Evolutionary conservation across 164 flowering plant species (phyloP).

Genomic region (Cinnamomum micranthum): DNA sequence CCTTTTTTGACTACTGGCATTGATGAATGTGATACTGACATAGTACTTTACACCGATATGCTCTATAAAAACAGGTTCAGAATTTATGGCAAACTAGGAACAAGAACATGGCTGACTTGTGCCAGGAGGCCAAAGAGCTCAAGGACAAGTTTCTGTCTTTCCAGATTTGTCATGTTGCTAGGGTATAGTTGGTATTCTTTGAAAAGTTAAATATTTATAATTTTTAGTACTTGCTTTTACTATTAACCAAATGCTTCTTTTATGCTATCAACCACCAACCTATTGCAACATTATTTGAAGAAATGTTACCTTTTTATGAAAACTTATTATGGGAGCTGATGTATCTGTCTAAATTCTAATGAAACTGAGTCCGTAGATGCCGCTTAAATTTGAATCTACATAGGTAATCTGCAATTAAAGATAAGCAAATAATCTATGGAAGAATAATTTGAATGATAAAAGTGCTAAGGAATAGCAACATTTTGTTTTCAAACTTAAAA

Average conservation of each 20-base stretch:
- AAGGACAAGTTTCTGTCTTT: conserved; percentile 52
- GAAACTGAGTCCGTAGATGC: background rate
- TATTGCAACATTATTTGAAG: background rate
- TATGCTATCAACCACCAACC: background rate
- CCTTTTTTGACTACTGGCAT: background rate
- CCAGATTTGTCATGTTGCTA: conserved; percentile 57
- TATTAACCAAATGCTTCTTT: background rate
- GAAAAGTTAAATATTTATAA: background rate
- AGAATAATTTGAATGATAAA: no score
- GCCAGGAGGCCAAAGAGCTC: conserved; percentile 50
- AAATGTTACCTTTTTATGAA: background rate
- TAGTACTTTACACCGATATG: background rate
- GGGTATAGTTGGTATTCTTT: conserved; percentile 35
- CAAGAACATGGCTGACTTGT: conserved; percentile 46
- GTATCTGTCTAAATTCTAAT: background rate
- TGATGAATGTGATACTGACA: background rate
- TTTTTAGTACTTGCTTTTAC: background rate
- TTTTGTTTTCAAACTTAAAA: no score
- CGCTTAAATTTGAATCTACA: background rate
- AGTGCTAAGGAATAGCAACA: no score
- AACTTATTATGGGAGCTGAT: no score
- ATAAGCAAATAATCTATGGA: no score
- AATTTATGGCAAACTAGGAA: conserved; percentile 66
- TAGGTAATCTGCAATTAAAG: background rate
- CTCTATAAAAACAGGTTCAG: conserved; percentile 41